phyloP scores from a whole-genome alignment of 495 filamentous ascomycete species.

The Hypoxylon lenormandii region DNA sequence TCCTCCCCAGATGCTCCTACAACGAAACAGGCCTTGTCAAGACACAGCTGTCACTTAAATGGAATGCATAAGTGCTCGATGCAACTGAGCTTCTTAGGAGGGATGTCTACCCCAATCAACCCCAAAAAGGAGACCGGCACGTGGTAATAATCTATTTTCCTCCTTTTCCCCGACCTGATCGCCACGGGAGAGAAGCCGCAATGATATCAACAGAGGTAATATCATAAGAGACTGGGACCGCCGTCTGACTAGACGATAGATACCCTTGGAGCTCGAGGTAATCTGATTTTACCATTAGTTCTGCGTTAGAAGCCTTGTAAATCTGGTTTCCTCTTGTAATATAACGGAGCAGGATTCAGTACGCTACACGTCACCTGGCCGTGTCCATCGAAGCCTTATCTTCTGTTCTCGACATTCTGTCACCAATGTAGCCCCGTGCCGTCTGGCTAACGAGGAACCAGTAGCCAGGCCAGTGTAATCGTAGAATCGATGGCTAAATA shows the following conservation, averaged over 20 bases:
- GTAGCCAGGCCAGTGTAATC: constrained; percentile 13
- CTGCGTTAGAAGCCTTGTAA: constrained; percentile 8
- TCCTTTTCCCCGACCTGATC: constrained; percentile 40
- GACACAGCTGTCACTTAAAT: constrained; percentile 39
- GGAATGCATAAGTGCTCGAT: constrained; percentile 28
- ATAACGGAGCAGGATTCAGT: constrained; percentile 17
- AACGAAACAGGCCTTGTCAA: constrained; percentile 23
- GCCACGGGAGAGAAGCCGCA: constrained; percentile 45
- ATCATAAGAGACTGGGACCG: constrained; percentile 27
- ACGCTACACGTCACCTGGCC: constrained; percentile 12
- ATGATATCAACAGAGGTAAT: constrained; percentile 21
- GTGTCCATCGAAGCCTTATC: not conserved
- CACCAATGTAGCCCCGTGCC: constrained; percentile 7
- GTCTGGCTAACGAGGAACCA: constrained; percentile 13
- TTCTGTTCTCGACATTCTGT: constrained; percentile 16
- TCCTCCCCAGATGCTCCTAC: not conserved
- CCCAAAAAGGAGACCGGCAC: constrained; percentile 40
- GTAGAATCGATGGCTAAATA: constrained; percentile 23
- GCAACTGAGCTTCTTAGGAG: constrained; percentile 20
- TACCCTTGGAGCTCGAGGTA: constrained; percentile 23
- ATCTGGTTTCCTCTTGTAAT: constrained; percentile 23
- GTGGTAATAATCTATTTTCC: constrained; percentile 45
- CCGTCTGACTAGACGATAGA: constrained; percentile 18
- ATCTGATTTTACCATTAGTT: constrained; percentile 18
- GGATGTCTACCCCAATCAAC: constrained; percentile 25